phyloP scores from a whole-genome alignment of 306 rosid genomes.

The Vicia sativa region DNA sequence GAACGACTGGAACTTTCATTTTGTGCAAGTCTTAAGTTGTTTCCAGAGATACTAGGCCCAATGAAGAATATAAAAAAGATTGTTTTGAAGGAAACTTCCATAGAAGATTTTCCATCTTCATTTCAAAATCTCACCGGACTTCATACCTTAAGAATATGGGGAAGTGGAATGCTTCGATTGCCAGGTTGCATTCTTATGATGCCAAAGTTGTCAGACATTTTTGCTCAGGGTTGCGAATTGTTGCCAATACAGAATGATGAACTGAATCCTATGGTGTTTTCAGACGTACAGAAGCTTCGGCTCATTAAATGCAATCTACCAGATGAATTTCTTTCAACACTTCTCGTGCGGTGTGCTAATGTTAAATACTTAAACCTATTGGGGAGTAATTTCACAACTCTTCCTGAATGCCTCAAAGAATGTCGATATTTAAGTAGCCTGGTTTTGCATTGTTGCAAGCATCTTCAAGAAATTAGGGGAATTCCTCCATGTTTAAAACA shows the following conservation, averaged over 20 bases:
- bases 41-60: constrained; percentile 16
- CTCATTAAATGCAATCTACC: too few relatives aligned
- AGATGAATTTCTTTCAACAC: too few relatives aligned
- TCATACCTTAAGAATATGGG: too few relatives aligned
- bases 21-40: background rate
- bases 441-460: background rate
- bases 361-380: background rate
- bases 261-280: too few relatives aligned
- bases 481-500: background rate
- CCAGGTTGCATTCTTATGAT: too few relatives aligned
- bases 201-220: too few relatives aligned
- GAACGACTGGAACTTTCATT: background rate
- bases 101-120: background rate
- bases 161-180: too few relatives aligned
- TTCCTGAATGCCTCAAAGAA: background rate
- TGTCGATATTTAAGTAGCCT: background rate
- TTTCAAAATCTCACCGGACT: too few relatives aligned
- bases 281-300: too few relatives aligned
- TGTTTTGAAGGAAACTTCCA: fast-evolving
- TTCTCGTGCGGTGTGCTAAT: background rate
- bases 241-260: too few relatives aligned
- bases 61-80: background rate
- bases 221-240: too few relatives aligned
- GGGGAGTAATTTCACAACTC: background rate
- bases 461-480: constrained; percentile 13